phyloP scores from a whole-genome alignment of 345 rosid species.

The Murraya koenigii region DNA sequence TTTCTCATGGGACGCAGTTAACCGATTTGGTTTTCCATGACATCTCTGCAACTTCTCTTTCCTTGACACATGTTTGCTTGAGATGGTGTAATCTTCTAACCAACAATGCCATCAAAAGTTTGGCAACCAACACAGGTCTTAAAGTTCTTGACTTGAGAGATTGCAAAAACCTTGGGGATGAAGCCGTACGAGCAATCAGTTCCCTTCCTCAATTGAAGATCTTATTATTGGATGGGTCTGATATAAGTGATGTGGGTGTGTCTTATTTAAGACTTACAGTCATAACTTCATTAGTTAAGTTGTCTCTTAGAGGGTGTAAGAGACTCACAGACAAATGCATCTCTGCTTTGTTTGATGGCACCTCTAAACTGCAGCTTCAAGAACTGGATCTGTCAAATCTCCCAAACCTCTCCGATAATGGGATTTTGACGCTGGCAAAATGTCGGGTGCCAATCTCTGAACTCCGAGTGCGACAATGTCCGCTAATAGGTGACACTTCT shows the following conservation, averaged over 20 bases:
- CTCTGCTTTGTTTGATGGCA: slow-evolving; percentile 59
- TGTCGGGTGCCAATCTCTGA: slow-evolving; percentile 59
- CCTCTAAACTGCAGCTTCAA: slow-evolving; percentile 55
- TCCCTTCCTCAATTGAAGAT: slow-evolving; percentile 48
- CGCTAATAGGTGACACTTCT: slow-evolving; percentile 72
- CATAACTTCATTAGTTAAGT: slow-evolving; percentile 52
- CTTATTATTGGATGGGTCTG: slow-evolving; percentile 64
- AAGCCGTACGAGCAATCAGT: slow-evolving; percentile 62
- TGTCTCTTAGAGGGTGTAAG: slow-evolving; percentile 88
- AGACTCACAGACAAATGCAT: slow-evolving; percentile 78
- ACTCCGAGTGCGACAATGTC: slow-evolving; percentile 86
- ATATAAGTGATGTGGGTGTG: slow-evolving; percentile 66
- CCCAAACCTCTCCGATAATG: slow-evolving; percentile 66
- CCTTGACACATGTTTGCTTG: slow-evolving; percentile 72
- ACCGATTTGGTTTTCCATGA: slow-evolving; percentile 93
- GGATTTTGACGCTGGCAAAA: slow-evolving; percentile 60
- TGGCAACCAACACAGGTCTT: slow-evolving; percentile 52
- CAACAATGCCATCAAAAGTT: slow-evolving; percentile 58
- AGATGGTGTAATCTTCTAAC: slow-evolving; percentile 87
- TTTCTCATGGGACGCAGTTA: slow-evolving; percentile 68
- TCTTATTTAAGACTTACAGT: slow-evolving; percentile 45
- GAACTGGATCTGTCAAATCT: slow-evolving; percentile 85
- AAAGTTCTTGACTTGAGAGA: slow-evolving; percentile 72
- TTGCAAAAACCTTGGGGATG: slow-evolving; percentile 78
- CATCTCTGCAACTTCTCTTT: slow-evolving; percentile 72